A percentile compares a stretch with the other conserved stretches of the same genome.
Evolutionary conservation across 305 asterid species (phyloP).

Genomic region (Andrographis paniculata): DNA sequence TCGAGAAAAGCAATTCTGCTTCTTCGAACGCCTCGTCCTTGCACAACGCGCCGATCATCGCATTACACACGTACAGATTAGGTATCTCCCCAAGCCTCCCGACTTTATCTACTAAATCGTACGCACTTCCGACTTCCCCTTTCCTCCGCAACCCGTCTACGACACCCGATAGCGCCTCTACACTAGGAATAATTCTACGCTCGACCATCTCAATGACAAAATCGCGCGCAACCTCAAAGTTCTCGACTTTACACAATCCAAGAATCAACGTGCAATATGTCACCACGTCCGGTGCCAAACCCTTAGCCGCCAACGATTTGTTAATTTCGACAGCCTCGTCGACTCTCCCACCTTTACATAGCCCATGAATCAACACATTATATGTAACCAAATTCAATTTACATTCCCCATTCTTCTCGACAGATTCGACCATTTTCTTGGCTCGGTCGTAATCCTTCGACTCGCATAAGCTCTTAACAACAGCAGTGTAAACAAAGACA

Average conservation of each 20-base stretch:
- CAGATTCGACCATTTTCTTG: slow-evolving; percentile 39
- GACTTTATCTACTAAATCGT: slow-evolving; percentile 47
- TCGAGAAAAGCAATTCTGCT: slow-evolving; percentile 41
- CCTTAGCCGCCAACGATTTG: slow-evolving; percentile 35
- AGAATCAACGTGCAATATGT: slow-evolving; percentile 62
- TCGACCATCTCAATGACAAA: slow-evolving; percentile 69
- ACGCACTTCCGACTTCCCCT: slow-evolving; percentile 43
- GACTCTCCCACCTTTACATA: slow-evolving; percentile 57
- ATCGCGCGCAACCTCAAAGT: slow-evolving; percentile 41
- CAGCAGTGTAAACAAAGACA: slow-evolving; percentile 48
- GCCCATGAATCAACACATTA: slow-evolving; percentile 75
- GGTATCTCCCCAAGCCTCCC: slow-evolving; percentile 50
- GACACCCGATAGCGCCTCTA: slow-evolving; percentile 65
- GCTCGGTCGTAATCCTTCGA: slow-evolving; percentile 54
- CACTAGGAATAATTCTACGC: slow-evolving; percentile 52
- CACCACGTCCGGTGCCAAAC: slow-evolving; percentile 54
- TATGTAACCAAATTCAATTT: slow-evolving; percentile 52
- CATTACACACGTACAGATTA: slow-evolving; percentile 64
- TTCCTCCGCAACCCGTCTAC: slow-evolving; percentile 70
- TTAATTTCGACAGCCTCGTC: slow-evolving; percentile 64
- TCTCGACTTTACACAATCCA: slow-evolving; percentile 51
- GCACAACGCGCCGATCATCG: slow-evolving; percentile 54
- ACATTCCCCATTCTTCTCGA: slow-evolving; percentile 38
- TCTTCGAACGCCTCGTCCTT: slow-evolving; percentile 48
- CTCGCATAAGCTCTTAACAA: slow-evolving; percentile 67